These are phyloP conservation scores for Monosporascus sp. DNA, from an alignment of 2,329 filamentous ascomycete species.

Conservation along the genomic window DNA sequence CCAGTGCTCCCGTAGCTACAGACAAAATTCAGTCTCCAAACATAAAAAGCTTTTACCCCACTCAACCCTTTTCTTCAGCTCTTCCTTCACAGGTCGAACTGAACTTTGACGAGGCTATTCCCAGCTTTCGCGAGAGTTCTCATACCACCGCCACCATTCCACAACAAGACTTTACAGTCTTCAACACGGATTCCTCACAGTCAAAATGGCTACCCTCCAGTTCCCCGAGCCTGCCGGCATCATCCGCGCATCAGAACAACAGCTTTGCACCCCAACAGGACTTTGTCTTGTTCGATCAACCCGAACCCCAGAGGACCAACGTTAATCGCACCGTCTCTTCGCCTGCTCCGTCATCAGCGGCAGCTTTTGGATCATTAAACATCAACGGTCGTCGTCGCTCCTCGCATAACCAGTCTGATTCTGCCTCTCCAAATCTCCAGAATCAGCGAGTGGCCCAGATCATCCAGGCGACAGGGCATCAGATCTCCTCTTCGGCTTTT, in stretches of 20 bases:
- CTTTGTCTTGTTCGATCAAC: conserved; percentile 71
- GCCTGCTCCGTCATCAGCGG: conserved; percentile 38
- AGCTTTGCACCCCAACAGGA: conserved; percentile 57
- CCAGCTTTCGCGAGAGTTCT: conserved; percentile 54
- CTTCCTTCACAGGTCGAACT: conserved; percentile 55
- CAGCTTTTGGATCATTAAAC: conserved; percentile 31
- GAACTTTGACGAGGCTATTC: conserved; percentile 60
- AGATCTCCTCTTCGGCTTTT: conserved; percentile 47
- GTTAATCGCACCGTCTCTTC: conserved; percentile 37
- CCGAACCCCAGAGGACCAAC: conserved; percentile 36
- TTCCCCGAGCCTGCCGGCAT: conserved; percentile 57
- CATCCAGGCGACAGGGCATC: conserved; percentile 52
- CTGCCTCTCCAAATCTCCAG: conserved; percentile 41
- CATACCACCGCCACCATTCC: conserved; percentile 53
- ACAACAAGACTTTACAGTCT: conserved; percentile 64
- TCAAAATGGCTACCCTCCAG: conserved; percentile 77
- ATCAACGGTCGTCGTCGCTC: conserved; percentile 45
- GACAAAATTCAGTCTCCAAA: conserved; percentile 50
- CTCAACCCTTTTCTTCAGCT: conserved; percentile 46
- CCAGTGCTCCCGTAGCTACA: conserved; percentile 28
- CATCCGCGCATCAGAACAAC: conserved; percentile 50
- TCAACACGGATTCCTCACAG: conserved; percentile 73
- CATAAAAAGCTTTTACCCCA: conserved; percentile 36
- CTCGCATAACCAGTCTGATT: conserved; percentile 29
- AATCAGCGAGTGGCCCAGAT: conserved; percentile 56